Conservation (phyloP, 345 rosid species). For the Ceriops decandra region DNA sequence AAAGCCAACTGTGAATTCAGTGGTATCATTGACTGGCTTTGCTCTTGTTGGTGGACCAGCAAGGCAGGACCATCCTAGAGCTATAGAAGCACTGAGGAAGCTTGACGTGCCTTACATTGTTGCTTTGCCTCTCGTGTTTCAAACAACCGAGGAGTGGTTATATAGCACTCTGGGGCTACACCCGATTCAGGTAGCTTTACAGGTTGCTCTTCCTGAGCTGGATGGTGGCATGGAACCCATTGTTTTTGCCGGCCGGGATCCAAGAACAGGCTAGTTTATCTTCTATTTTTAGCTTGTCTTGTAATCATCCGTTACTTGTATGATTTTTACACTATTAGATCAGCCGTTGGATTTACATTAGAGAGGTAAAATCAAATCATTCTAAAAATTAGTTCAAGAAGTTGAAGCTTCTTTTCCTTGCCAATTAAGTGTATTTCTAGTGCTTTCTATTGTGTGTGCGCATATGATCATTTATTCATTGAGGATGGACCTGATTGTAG, state of each 20-base stretch:
- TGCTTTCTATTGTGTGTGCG: not conserved
- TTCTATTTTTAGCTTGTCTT: slow-evolving; percentile 1
- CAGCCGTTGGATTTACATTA: not conserved
- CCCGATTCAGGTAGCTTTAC: slow-evolving; percentile 98
- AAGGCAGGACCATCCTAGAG: slow-evolving; percentile 97
- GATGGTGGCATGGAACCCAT: slow-evolving; percentile 99
- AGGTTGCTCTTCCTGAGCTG: slow-evolving; percentile 96
- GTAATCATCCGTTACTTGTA: not conserved
- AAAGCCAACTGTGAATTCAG: slow-evolving; percentile 71
- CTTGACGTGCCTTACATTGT: slow-evolving; percentile 93
- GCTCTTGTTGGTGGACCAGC: slow-evolving; percentile 99
- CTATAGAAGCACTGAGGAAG: slow-evolving; percentile 82
- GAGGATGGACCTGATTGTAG: slow-evolving; percentile 38
- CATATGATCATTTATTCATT: not conserved
- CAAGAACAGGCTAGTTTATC: slow-evolving; percentile 67
- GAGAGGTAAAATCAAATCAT: not conserved
- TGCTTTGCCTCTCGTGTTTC: slow-evolving; percentile 93
- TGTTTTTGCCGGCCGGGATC: slow-evolving; percentile 97
- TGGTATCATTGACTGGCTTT: slow-evolving; percentile 80
- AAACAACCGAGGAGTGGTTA: slow-evolving; percentile 97
- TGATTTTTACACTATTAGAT: not conserved
- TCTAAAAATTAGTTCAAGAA: no score
- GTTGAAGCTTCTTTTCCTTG: no score
- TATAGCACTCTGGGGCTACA: slow-evolving; percentile 92
- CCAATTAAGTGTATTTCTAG: not conserved